Conservation (phyloP, 1,284 basidiomycete genomes). For the Tilletiopsis washingtonensis region DNA sequence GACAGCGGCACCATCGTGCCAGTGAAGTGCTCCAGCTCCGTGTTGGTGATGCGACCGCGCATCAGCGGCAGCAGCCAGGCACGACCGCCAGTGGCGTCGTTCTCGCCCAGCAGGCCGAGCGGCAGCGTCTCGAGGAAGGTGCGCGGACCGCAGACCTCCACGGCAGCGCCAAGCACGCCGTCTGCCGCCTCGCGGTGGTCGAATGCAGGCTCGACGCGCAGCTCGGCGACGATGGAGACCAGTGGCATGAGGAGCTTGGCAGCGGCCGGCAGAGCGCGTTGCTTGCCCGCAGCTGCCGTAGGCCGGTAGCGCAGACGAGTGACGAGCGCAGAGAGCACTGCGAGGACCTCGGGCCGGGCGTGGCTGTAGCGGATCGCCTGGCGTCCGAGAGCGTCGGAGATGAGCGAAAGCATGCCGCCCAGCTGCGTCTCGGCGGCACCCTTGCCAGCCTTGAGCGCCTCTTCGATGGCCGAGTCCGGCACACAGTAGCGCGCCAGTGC, state of each 20-base stretch:
- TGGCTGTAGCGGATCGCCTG: constrained; percentile 40
- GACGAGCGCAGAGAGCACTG: constrained; percentile 34
- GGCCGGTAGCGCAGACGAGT: constrained; percentile 49
- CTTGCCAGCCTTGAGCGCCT: constrained; percentile 15
- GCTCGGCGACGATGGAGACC: constrained; percentile 65
- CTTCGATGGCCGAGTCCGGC: constrained; percentile 29
- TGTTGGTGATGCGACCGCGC: constrained; percentile 65
- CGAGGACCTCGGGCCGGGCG: constrained; percentile 34
- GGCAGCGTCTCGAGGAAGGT: constrained; percentile 69
- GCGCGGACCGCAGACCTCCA: constrained; percentile 78
- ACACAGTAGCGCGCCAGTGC: constrained; percentile 39
- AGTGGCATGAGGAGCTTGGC: constrained; percentile 65
- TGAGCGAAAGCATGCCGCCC: constrained; percentile 21
- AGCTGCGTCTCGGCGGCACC: constrained; percentile 18
- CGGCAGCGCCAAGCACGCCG: constrained; percentile 67
- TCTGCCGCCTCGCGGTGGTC: constrained; percentile 87
- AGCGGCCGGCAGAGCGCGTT: constrained; percentile 49
- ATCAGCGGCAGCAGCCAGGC: constrained; percentile 90
- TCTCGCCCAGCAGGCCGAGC: constrained; percentile 59
- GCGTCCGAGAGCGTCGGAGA: constrained; percentile 37
- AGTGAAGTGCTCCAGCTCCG: constrained; percentile 77
- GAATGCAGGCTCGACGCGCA: constrained; percentile 72
- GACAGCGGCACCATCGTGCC: constrained; percentile 86
- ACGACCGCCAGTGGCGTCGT: constrained; percentile 55
- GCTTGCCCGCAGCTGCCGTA: constrained; percentile 1